Percentiles rank a stretch among this genome's conserved stretches.
phyloP scores from a whole-genome alignment of 1,284 basidiomycete species.

The Ustilago nuda region DNA sequence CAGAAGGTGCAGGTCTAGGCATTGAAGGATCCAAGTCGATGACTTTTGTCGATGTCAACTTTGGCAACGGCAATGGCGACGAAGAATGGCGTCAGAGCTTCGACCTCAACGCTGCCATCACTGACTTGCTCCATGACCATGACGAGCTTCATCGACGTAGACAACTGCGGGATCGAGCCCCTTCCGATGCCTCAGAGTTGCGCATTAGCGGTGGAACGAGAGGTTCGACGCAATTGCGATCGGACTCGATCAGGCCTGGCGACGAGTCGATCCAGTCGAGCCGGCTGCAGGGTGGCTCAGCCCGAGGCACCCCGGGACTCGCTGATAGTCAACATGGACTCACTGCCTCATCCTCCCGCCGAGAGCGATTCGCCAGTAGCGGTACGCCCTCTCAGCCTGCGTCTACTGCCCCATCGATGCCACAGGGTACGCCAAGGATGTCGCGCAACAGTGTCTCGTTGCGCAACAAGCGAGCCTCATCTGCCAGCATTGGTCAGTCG shows the following conservation, averaged over 20 bases:
- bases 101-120: constrained; percentile 63
- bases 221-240: constrained; percentile 11
- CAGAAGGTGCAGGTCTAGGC: constrained; percentile 20
- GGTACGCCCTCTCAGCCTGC: constrained; percentile 15
- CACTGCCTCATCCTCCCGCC: constrained; percentile 14
- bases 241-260: constrained; percentile 20
- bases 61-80: constrained; percentile 30
- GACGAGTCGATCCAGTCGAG: constrained; percentile 20
- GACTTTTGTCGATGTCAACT: constrained; percentile 34
- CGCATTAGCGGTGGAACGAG: constrained; percentile 2
- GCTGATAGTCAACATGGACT: constrained; percentile 13
- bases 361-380: constrained; percentile 32
- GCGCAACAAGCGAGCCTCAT: constrained; percentile 60
- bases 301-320: constrained; percentile 2
- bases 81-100: constrained; percentile 57
- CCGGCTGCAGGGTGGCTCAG: constrained; percentile 2
- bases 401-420: constrained; percentile 4
- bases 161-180: constrained; percentile 34
- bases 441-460: constrained; percentile 36
- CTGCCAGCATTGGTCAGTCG: constrained; percentile 72
- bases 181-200: constrained; percentile 35
- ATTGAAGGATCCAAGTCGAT: constrained; percentile 37
- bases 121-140: constrained; percentile 60
- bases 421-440: constrained; percentile 22
- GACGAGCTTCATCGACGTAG: constrained; percentile 48